Base-by-base conservation (phyloP, 2,329 filamentous ascomycete genomes). In the Sporothrix humicola region DNA sequence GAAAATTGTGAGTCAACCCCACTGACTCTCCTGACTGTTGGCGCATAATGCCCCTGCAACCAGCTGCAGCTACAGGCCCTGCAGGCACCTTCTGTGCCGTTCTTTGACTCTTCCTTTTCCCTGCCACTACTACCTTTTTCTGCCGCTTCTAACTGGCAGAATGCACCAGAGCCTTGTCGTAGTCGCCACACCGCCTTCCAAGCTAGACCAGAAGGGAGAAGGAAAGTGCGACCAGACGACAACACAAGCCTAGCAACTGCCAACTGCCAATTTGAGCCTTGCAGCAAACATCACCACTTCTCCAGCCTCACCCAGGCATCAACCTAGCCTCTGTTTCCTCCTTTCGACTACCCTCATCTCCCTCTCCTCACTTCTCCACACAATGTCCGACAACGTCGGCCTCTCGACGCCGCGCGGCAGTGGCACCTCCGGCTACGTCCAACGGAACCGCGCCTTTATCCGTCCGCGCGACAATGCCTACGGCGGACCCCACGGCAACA, bases 361-460 rank as follows among this genome's bases (percentile, higher is more conserved):
- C 69, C 9, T 20, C 70, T 17, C 42, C 68, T 20, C 52, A 4
- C 9, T 3, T 1, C n/a, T 50, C 9, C 48, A 44, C 26, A 52
- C 70, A 69, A 98, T 98, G 96, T 96, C 95, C 75, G 94, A 96
- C 77, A 99, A 99, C 85, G 96, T 99, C 80, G 97, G 96, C 73
- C 93, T 99, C 79, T 91, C 92, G 73, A 99, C 96, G 4, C 96
- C 96, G 2, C 92, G 96, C 79, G 96, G 96, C 77, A 97, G 93
- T 81, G 96, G 96, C 66, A 99, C 96, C 73, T 98, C 95, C 0
- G 96, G 96, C 81, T 98, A 98, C 82, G 95, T 99, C 73, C 95
- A 98, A 84, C 93, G 94, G 82, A 99, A 98, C 85, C 90, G 94
- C 50, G 96, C 96, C 20, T 91, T 95, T 80, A 90, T 98, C 78